Percentiles rank a stretch among this genome's conserved stretches.
Conservation (phyloP, 768 basidiomycete genomes). For the Pulveroboletus sp. region DNA sequence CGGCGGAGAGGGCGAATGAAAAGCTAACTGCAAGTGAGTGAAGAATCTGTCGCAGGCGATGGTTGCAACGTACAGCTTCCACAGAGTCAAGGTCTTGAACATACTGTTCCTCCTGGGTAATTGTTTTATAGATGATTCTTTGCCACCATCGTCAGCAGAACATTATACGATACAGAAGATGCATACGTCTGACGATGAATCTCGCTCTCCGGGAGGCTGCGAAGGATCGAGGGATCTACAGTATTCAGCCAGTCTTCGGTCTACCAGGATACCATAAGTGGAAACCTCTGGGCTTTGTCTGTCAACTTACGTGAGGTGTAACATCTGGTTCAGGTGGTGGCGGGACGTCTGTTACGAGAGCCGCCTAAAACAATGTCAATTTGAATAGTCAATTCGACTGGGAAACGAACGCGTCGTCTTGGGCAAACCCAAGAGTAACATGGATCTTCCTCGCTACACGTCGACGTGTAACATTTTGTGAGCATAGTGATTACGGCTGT, state of each 20-base stretch:
- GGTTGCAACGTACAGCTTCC: conserved; percentile 51
- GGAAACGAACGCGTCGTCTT: conserved; percentile 47
- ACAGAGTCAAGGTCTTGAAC: conserved; percentile 83
- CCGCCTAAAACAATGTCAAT: conserved; percentile 22
- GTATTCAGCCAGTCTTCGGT: conserved; percentile 51
- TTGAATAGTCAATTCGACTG: background rate
- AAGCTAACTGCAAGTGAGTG: conserved; percentile 32
- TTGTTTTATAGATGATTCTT: conserved; percentile 81
- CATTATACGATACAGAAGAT: background rate
- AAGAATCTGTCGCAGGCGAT: conserved; percentile 33
- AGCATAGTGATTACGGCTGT: conserved; percentile 89
- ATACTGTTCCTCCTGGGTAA: conserved; percentile 87
- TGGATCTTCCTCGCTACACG: conserved; percentile 73
- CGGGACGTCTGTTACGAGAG: conserved; percentile 20
- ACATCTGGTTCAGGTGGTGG: conserved; percentile 27
- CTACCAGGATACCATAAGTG: conserved; percentile 19
- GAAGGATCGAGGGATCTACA: conserved; percentile 48
- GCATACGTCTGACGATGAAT: conserved; percentile 73
- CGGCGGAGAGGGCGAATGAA: conserved; percentile 54
- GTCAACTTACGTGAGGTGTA: conserved; percentile 28
- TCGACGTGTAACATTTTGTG: conserved; percentile 87
- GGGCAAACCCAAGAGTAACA: conserved; percentile 88
- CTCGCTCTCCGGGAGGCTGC: conserved; percentile 69
- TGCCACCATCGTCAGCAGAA: background rate
- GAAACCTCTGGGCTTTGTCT: conserved; percentile 21